Evolutionary conservation across 2,329 filamentous ascomycete genomes (phyloP).

Genomic region (Truncatella angustata): DNA sequence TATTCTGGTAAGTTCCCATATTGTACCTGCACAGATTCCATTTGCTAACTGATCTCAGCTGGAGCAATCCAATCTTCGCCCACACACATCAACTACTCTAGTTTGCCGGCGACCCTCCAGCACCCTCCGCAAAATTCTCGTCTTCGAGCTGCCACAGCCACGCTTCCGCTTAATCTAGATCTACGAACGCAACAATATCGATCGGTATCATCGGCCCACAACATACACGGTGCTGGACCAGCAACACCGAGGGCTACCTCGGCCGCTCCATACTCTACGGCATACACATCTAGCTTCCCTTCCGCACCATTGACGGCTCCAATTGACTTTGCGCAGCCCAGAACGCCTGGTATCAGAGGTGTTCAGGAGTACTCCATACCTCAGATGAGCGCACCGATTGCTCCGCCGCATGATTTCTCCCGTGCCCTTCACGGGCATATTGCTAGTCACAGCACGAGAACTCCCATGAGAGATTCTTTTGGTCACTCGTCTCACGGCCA

Average conservation of each 20-base stretch:
- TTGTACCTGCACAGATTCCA: not conserved
- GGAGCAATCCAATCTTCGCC: constrained; percentile 46
- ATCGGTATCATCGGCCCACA: constrained; percentile 24
- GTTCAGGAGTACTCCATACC: constrained; percentile 49
- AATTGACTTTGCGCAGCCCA: constrained; percentile 49
- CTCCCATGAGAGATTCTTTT: constrained; percentile 46
- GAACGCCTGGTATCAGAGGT: constrained; percentile 37
- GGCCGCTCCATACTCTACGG: constrained; percentile 40
- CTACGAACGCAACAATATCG: constrained; percentile 29
- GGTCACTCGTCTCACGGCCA: constrained; percentile 27
- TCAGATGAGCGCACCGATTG: constrained; percentile 55
- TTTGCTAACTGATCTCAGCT: constrained; percentile 27
- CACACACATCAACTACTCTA: constrained; percentile 49
- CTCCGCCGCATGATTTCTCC: constrained; percentile 50
- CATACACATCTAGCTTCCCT: constrained; percentile 50
- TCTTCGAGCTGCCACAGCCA: constrained; percentile 43
- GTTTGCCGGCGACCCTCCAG: constrained; percentile 39
- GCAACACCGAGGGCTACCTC: constrained; percentile 35
- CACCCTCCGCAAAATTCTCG: constrained; percentile 44
- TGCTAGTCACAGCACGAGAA: constrained; percentile 34
- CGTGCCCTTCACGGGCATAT: constrained; percentile 45
- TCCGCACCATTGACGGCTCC: constrained; percentile 54
- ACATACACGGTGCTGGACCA: constrained; percentile 27
- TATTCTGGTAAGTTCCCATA: constrained; percentile 47
- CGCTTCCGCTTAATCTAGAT: constrained; percentile 29